Conservation (phyloP, 2,329 filamentous ascomycete genomes). For the Basipetospora chlamydospora region DNA sequence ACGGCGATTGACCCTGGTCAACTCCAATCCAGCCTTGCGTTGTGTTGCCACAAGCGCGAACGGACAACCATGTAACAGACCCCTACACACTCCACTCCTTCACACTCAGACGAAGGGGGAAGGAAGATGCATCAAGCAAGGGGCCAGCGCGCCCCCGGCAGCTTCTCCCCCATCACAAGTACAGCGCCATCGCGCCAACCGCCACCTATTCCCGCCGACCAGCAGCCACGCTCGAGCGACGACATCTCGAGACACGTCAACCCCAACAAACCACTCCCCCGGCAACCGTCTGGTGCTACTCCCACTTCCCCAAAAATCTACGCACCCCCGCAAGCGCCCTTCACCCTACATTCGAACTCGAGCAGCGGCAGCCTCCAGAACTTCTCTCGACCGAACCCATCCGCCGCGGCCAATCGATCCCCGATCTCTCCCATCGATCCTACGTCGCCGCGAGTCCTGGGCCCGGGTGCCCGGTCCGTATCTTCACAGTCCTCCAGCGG, state of each 20-base stretch:
- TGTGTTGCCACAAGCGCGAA: no score
- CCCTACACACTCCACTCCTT: background rate
- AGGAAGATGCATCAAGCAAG: conserved; percentile 30
- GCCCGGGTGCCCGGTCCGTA: conserved; percentile 14
- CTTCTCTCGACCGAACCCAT: conserved; percentile 40
- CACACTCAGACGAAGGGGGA: background rate
- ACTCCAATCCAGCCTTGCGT: no score
- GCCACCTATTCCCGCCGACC: conserved; percentile 2
- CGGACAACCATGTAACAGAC: no score
- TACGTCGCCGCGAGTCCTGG: conserved; percentile 15
- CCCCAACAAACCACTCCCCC: conserved; percentile 12
- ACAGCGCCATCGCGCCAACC: conserved; percentile 2
- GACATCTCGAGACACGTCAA: conserved; percentile 1
- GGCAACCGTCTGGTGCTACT: conserved; percentile 12
- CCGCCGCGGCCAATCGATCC: conserved; percentile 4
- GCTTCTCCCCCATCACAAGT: conserved; percentile 37
- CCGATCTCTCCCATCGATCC: conserved; percentile 12
- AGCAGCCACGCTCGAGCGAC: background rate
- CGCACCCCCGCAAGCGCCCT: conserved; percentile 25
- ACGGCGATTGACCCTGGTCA: no score
- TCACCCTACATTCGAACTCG: conserved; percentile 30
- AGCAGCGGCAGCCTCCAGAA: conserved; percentile 37
- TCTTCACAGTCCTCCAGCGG: conserved; percentile 17
- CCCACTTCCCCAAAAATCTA: conserved; percentile 14
- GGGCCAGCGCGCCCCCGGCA: conserved; percentile 35